Percentiles rank a stretch among this genome's conserved stretches.
phyloP scores from a whole-genome alignment of 768 basidiomycete genomes.

The Pisolithus sp. region DNA sequence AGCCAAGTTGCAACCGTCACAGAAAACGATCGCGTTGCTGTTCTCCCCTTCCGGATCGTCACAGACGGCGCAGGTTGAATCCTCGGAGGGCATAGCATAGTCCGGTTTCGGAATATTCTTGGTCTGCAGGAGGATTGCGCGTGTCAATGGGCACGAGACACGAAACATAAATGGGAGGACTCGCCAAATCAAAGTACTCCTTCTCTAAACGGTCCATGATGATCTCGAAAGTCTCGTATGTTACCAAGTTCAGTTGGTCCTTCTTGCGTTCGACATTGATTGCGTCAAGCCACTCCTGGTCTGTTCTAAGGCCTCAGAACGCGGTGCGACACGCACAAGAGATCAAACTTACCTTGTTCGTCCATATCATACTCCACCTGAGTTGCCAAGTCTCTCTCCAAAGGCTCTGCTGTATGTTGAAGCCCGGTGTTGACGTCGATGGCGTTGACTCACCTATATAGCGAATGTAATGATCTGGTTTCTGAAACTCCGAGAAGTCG shows the following conservation, averaged over 20 bases:
- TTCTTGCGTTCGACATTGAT: conserved; percentile 80
- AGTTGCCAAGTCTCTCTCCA: conserved; percentile 84
- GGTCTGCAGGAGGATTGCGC: conserved; percentile 45
- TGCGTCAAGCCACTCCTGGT: conserved; percentile 90
- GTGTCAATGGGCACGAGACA: neutral
- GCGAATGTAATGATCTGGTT: conserved; percentile 84
- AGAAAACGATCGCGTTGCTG: conserved; percentile 98
- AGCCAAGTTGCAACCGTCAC: conserved; percentile 96
- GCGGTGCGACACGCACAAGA: neutral
- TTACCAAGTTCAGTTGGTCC: conserved; percentile 60
- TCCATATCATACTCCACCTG: conserved; percentile 99
- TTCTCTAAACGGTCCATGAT: conserved; percentile 98
- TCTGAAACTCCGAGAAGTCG: conserved; percentile 63
- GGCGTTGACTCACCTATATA: conserved; percentile 62
- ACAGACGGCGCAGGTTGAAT: conserved; percentile 94
- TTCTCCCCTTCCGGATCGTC: conserved; percentile 99
- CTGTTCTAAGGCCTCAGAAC: conserved; percentile 33
- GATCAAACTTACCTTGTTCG: conserved; percentile 69
- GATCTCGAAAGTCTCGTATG: conserved; percentile 88
- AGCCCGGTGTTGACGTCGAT: neutral
- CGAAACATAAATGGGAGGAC: conserved; percentile 20
- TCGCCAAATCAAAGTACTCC: conserved; percentile 95
- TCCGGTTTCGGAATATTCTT: conserved; percentile 91
- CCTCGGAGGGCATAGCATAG: conserved; percentile 84
- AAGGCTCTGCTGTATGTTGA: conserved; percentile 54